phyloP scores from a whole-genome alignment of 2,329 filamentous ascomycete genomes.

The Escovopsis weberi region DNA sequence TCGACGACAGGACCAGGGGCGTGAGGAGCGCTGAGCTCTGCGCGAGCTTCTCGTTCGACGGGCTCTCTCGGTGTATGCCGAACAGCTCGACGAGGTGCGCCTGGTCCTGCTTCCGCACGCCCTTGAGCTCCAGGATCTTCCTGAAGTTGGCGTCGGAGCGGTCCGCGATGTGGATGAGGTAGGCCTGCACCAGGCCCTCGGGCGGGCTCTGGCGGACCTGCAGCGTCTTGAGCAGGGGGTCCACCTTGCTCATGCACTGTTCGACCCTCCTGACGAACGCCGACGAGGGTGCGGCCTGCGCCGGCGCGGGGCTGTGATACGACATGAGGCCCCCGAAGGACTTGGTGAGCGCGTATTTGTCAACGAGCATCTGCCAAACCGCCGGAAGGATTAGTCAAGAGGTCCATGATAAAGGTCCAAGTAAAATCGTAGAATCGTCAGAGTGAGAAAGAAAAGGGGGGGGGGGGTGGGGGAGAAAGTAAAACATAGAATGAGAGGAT shows the following conservation, averaged over 20 bases:
- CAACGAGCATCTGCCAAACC: slow-evolving; percentile 64
- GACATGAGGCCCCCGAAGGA: slow-evolving; percentile 58
- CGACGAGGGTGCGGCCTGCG: slow-evolving; percentile 28
- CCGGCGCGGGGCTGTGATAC: slow-evolving; percentile 36
- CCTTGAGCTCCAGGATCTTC: slow-evolving; percentile 92
- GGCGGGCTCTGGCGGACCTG: slow-evolving; percentile 86
- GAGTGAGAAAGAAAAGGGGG: too few relatives aligned
- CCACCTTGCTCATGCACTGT: slow-evolving; percentile 70
- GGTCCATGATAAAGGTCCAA: too few relatives aligned
- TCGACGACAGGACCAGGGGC: slow-evolving; percentile 39
- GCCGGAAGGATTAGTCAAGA: slow-evolving; percentile 5
- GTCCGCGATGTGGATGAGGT: slow-evolving; percentile 93
- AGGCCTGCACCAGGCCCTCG: slow-evolving; percentile 90
- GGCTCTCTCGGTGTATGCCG: slow-evolving; percentile 60
- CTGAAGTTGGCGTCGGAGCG: slow-evolving; percentile 88
- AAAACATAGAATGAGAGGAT: too few relatives aligned
- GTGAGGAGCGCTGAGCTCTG: slow-evolving; percentile 57
- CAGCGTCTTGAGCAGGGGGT: slow-evolving; percentile 87
- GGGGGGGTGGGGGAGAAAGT: too few relatives aligned
- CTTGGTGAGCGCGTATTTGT: slow-evolving; percentile 82
- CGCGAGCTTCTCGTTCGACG: slow-evolving; percentile 54
- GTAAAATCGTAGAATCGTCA: too few relatives aligned
- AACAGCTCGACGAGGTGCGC: slow-evolving; percentile 76
- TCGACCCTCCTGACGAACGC: slow-evolving; percentile 79
- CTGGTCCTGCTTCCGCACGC: slow-evolving; percentile 74